A percentile compares a stretch with the other conserved stretches of the same genome.
These are phyloP conservation scores for Cruciata laevipes DNA, from an alignment of 257 asterid species.

Conservation along the genomic window DNA sequence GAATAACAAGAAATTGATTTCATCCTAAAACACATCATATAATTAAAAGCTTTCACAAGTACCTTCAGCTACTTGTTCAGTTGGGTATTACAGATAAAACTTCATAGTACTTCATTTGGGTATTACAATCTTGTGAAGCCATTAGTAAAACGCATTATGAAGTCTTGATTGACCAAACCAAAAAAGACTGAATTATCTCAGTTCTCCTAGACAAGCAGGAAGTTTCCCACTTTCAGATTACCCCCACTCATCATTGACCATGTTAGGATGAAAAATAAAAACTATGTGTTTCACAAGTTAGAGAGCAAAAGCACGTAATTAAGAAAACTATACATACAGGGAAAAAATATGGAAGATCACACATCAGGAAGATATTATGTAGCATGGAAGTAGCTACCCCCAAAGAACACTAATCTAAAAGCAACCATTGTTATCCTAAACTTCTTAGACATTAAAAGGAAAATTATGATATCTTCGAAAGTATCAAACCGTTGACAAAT, in stretches of 20 bases:
- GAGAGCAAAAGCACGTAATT: neutral
- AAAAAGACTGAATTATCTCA: neutral
- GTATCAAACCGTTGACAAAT: no score
- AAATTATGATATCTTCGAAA: no score
- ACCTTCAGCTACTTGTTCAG: no score
- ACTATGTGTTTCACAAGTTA: neutral
- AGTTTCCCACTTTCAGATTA: neutral
- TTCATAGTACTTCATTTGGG: neutral
- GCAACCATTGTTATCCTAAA: no score
- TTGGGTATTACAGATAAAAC: neutral
- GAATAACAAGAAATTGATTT: no score
- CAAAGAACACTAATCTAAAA: no score
- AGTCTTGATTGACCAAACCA: neutral
- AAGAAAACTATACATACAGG: neutral
- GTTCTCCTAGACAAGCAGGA: neutral
- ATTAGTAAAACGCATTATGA: neutral
- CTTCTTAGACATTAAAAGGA: no score
- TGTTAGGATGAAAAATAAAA: neutral
- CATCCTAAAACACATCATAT: no score
- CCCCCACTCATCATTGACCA: neutral
- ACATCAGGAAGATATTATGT: neutral
- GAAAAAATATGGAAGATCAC: neutral
- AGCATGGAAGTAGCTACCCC: constrained; percentile 70
- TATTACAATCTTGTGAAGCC: neutral
- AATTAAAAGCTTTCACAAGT: no score